A percentile compares a stretch with the other conserved stretches of the same genome.
These are phyloP conservation scores for Dichotomocladium elegans DNA, from an alignment of 371 early-diverging fungal species.

Conservation along the genomic window DNA sequence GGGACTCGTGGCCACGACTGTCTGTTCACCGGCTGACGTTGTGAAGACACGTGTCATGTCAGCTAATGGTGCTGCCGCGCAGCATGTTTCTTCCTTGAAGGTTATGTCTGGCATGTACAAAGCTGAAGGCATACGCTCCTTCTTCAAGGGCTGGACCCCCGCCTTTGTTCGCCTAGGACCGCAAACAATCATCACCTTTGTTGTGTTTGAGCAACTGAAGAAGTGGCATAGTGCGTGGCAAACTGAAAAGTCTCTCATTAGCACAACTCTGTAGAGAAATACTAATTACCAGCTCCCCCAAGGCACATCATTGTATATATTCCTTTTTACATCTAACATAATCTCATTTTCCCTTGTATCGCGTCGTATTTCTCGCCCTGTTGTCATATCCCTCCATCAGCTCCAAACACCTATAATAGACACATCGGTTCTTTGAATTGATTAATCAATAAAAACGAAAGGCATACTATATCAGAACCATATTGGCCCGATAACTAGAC, in stretches of 20 bases:
- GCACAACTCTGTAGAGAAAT: too few species aligned
- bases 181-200: slow-evolving; percentile 67
- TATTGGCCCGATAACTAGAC: too few species aligned
- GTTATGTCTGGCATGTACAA: slow-evolving; percentile 51
- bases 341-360: too few species aligned
- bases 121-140: slow-evolving; percentile 57
- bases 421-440: too few species aligned
- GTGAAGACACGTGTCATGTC: slow-evolving; percentile 71
- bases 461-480: too few species aligned
- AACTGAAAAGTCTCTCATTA: neutral
- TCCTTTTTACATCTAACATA: too few species aligned
- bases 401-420: too few species aligned
- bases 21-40: slow-evolving; percentile 64
- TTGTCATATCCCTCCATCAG: too few species aligned
- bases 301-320: too few species aligned
- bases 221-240: slow-evolving; percentile 33
- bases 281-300: too few species aligned
- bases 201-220: slow-evolving; percentile 60
- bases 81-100: slow-evolving; percentile 18
- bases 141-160: slow-evolving; percentile 76
- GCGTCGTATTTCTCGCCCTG: too few species aligned
- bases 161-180: slow-evolving; percentile 63
- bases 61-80: slow-evolving; percentile 28
- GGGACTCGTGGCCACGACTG: slow-evolving; percentile 69
- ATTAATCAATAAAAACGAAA: too few species aligned